Base-by-base conservation (phyloP, 1,284 basidiomycete genomes). In the Sutorius eximius region DNA sequence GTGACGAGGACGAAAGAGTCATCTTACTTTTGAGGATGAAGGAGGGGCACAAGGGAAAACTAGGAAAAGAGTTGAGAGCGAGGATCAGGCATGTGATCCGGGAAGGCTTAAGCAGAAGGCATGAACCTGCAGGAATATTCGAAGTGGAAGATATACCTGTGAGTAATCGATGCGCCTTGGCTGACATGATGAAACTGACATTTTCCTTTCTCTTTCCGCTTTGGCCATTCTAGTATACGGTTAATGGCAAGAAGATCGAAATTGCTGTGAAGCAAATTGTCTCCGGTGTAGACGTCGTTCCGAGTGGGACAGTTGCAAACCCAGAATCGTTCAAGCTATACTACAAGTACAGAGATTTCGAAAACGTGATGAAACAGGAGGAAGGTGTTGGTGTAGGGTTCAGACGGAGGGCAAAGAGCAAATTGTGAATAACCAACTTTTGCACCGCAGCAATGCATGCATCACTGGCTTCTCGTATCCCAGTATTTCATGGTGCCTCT, bases 21-120 rank as follows among this genome's bases (percentile, higher is more conserved):
- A 75, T 95, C 9, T 75, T 95, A 5, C 95, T 95, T 71, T 65
- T 95, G 62, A 91, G 92, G 73, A 85, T 93, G 77, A 78, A 80
- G 27, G 60, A 76, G 0, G 83, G 82, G 1, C 65, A 75, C 52
- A 72, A 66, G n/a, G 76, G 88, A 44, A 79, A 77, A 9, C 64
- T 76, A 0, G 67, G 52, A 18, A 68, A 20, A 68, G 89, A 48
- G 10, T 69, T 91, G 36, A 73, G 79, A 33, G 75, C 73, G 51
- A 64, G 77, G 42, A 82, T 92, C 55, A 81, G 82, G 61, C 67
- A 70, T 0, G 77, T 83, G 13, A 91, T 94, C 55, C 74, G 83
- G 52, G 73, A 75, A n/a, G 78, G 80, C 15, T 75, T 92, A 49
- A 92, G 89, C 61, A 78, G 84, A 12, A 77, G 89, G 50, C 90